Percentiles rank a stretch among this genome's conserved stretches.
phyloP scores from a whole-genome alignment of 257 asterid species.

The Nicotiana paniculata region DNA sequence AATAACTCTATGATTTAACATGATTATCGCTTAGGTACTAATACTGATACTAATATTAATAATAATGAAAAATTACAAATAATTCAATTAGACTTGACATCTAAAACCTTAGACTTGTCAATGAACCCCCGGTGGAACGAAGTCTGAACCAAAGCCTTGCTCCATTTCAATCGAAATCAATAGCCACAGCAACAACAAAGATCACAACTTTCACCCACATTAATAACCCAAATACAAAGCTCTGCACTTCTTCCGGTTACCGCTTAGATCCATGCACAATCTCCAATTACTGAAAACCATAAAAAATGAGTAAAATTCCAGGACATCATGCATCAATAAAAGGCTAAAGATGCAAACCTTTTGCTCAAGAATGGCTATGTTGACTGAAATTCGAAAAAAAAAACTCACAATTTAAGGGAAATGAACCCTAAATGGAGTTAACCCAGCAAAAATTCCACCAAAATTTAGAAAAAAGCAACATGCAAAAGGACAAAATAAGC shows the following conservation, averaged over 20 bases:
- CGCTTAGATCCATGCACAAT: neutral
- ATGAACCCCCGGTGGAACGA: constrained; percentile 35
- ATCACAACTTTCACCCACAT: constrained; percentile 7
- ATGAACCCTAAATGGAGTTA: constrained; percentile 31
- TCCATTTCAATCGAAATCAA: constrained; percentile 38
- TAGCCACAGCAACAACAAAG: neutral
- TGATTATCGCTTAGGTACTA: too few relatives aligned
- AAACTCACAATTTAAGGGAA: constrained; percentile 4
- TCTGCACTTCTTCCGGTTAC: neutral
- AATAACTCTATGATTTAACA: too few relatives aligned
- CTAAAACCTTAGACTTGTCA: constrained; percentile 76
- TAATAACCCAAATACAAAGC: constrained; percentile 8
- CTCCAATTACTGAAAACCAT: neutral
- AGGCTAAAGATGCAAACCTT: constrained; percentile 6
- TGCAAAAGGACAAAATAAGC: neutral
- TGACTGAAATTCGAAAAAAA: neutral
- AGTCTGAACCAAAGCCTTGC: constrained; percentile 43
- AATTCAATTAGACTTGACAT: constrained; percentile 39
- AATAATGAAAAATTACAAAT: too few relatives aligned
- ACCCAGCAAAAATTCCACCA: constrained; percentile 1
- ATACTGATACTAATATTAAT: too few relatives aligned
- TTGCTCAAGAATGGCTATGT: constrained; percentile 7
- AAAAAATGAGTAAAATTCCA: neutral
- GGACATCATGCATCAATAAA: constrained; percentile 8
- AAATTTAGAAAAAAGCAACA: neutral